Evolutionary conservation across 2,329 filamentous ascomycete species (phyloP), one percentile per base, ranked within the genome.

Genomic region (Fusarium succisae): DNA sequence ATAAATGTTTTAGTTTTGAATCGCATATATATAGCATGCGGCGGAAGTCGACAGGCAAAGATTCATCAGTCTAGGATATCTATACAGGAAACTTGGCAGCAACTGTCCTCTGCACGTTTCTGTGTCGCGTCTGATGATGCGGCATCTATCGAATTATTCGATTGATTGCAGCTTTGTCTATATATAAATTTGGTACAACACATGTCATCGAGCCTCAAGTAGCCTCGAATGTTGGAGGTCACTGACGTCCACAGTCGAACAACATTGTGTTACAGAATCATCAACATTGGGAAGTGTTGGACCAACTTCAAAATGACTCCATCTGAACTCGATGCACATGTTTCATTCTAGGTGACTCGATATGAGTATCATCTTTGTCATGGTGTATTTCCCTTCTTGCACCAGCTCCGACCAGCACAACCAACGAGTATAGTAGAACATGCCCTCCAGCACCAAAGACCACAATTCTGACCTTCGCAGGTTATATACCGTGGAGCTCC

Each of bases 271-370:
- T 20, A 14, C 8, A 24, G 17, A 2, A 20, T 18, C 30, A 8
- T 28, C 22, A 35, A 20, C 4, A 11, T 14, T 24, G 12, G 4
- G 20, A 20, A 35, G 30, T 11, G 17, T 24, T 20, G 3, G 12
- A 20, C n/a, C 8, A 6, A 4, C 6, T 48, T 5, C 20, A 4
- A 3, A 14, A 1, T 8, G 4, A 24, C 13, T 20, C 20, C 4
- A 8, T 2, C 9, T 51, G 6, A 8, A 6, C 9, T 15, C 10
- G 30, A 20, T 18, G 3, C 5, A 4, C 1, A 14, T 24, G 6
- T 2, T 8, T 35, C 22, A 8, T 35, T 10, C 9, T 24, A 1
- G 10, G 6, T 20, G 14, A 4, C n/a, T 4, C 3, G 4, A 6
- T 11, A 35, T 15, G 4, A 24, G 17, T 11, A 5, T 7, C 4